A percentile compares a stretch with the other conserved stretches of the same genome.
These are phyloP conservation scores for Daldinia sp. DNA, from an alignment of 2,329 filamentous ascomycete species.

Conservation along the genomic window DNA sequence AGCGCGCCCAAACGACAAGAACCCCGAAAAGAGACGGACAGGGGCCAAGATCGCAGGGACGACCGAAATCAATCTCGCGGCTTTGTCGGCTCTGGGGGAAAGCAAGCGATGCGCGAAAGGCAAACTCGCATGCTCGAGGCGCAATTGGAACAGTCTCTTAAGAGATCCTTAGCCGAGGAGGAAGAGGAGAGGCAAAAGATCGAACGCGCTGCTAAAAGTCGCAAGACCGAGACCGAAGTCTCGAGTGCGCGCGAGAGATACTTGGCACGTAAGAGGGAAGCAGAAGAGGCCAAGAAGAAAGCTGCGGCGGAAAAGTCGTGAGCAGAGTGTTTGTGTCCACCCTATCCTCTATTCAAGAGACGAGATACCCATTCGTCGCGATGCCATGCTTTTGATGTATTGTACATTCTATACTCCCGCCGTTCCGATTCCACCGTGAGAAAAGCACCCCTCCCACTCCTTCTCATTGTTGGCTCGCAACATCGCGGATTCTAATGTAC, in stretches of 20 bases:
- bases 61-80: slow-evolving; percentile 50
- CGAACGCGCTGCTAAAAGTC: slow-evolving; percentile 77
- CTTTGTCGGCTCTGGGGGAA: slow-evolving; percentile 62
- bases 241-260: slow-evolving; percentile 84
- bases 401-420: slow-evolving; percentile 46
- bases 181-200: slow-evolving; percentile 71
- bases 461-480: slow-evolving; percentile 10
- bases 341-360: slow-evolving; percentile 16
- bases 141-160: slow-evolving; percentile 79
- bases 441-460: slow-evolving; percentile 8
- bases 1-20: slow-evolving; percentile 70
- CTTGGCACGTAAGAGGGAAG: slow-evolving; percentile 79
- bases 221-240: slow-evolving; percentile 82
- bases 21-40: slow-evolving; percentile 51
- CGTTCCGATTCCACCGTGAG: slow-evolving; percentile 20
- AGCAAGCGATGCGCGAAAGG: slow-evolving; percentile 77
- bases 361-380: slow-evolving; percentile 13
- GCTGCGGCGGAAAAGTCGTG: slow-evolving; percentile 33
- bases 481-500: slow-evolving; percentile 27
- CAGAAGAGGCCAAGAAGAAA: slow-evolving; percentile 74
- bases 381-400: slow-evolving; percentile 32
- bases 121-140: slow-evolving; percentile 84
- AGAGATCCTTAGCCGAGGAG: slow-evolving; percentile 77
- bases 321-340: slow-evolving; percentile 36
- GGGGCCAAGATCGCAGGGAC: slow-evolving; percentile 48